Evolutionary conservation across 1,139 yeast genomes (phyloP), one percentile per base, ranked within the genome.

Genomic region (Taphrina wiesneri): DNA sequence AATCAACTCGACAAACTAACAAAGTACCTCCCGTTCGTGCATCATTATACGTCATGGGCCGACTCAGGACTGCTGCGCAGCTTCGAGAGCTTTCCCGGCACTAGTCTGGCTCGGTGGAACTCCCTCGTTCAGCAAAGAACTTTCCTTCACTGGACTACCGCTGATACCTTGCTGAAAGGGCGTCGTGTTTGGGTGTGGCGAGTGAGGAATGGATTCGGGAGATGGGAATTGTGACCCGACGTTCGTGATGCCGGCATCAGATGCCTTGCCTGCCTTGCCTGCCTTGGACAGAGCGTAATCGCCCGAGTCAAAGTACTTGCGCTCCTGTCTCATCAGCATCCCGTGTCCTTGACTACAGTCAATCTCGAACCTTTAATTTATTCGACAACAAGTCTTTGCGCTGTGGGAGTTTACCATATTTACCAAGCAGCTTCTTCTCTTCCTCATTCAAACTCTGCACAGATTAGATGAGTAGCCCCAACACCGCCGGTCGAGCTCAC

Each of bases 291-390:
- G 84, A 28, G 98, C 98, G 75, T 95, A 93, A 77, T 93, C 99
- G 25, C 99, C 99, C 69, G 96, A 89, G 74, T 93, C 99, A 74
- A 93, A 95, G 77, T 88, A 93, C 78, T 91, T 91, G 73, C 97
- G 86, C 72, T 93, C 98, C 75, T 87, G 87, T 17, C 30, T n/a
- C 49, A 25, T 34, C 21, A 4, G 34, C 13, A 26, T 9, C 30
- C 7, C n/a, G 4, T 15, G 7, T n/a, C n/a, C 6, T 36, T 19
- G 30, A 4, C 13, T 53, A 5, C 25, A 51, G 26, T 32, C 25
- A 5, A 11, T 28, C 36, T 3, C 13, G 23, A 67, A 70, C 74
- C 69, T 75, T 76, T 45, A 79, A 74, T 76, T 90, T 90, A 71
- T 88, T 85, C 67, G 89, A 83, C 69, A 93, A 82, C 45, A 93